These are phyloP conservation scores for Musa beccarii DNA, from an alignment of 176 grass and related monocot species.

Conservation along the genomic window DNA sequence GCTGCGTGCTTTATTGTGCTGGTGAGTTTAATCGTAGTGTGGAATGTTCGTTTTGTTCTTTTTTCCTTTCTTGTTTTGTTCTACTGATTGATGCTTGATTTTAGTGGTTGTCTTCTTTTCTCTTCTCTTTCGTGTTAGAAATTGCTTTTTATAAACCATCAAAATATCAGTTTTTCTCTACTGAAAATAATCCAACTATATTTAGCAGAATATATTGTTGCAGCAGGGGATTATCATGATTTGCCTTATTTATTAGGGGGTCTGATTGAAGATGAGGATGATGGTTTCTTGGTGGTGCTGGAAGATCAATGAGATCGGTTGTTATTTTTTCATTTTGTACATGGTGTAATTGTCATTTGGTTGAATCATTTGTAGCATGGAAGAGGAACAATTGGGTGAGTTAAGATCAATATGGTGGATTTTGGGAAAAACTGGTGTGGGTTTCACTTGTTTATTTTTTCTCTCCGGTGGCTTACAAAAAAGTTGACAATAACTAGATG, in stretches of 20 bases:
- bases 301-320: background rate
- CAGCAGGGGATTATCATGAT: background rate
- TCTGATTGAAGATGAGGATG: background rate
- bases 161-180: background rate
- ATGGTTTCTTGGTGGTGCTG: background rate
- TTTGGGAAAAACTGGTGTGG: background rate
- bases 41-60: background rate
- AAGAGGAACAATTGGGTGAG: background rate
- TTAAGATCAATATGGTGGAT: background rate
- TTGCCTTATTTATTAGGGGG: background rate
- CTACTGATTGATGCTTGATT: background rate
- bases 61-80: background rate
- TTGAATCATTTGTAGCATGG: background rate
- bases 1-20: background rate
- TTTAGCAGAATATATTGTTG: too few species aligned
- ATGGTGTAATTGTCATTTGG: background rate
- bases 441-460: background rate
- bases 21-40: background rate
- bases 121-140: background rate
- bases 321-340: background rate
- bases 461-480: background rate
- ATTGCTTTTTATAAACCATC: background rate
- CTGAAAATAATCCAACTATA: background rate
- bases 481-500: background rate
- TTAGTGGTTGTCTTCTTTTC: background rate